These are phyloP conservation scores for Macadamia integrifolia DNA, from an alignment of 164 flowering plant species.

Conservation along the genomic window DNA sequence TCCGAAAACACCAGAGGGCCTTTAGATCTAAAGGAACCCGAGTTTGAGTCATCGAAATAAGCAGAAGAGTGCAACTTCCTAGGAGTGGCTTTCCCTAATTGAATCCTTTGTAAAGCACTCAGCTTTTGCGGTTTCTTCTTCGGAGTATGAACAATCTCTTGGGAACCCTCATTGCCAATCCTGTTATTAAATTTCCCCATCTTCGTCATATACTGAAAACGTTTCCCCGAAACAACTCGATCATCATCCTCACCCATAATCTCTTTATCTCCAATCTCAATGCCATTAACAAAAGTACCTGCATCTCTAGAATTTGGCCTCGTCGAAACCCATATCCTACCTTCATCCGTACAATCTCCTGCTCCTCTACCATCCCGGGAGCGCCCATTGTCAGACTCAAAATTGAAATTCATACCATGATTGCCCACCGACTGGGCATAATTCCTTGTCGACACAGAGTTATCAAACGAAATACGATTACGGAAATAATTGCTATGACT, in stretches of 20 bases:
- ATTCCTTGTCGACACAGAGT: neutral
- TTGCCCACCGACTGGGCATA: neutral
- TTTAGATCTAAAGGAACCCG: slow-evolving; percentile 28
- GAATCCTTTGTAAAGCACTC: slow-evolving; percentile 65
- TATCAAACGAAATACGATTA: neutral
- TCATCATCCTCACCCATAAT: slow-evolving; percentile 11
- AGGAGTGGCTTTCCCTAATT: slow-evolving; percentile 26
- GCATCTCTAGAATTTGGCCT: slow-evolving; percentile 8
- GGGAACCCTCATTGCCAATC: slow-evolving; percentile 19
- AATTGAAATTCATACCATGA: neutral
- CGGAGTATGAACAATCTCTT: slow-evolving; percentile 22
- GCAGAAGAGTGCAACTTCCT: slow-evolving; percentile 19
- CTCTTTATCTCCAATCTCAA: slow-evolving; percentile 14
- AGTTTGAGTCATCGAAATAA: slow-evolving; percentile 15
- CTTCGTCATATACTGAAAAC: neutral
- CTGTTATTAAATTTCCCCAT: slow-evolving; percentile 9
- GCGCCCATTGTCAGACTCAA: neutral
- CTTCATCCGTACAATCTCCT: slow-evolving; percentile 5
- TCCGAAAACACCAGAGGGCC: slow-evolving; percentile 17
- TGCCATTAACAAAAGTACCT: neutral
- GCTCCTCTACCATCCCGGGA: slow-evolving; percentile 12
- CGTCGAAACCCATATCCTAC: slow-evolving; percentile 5
- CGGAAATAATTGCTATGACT: neutral
- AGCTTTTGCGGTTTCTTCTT: slow-evolving; percentile 43
- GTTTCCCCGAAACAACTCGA: slow-evolving; percentile 14